Evolutionary conservation across 805 yeast species (phyloP).

Genomic region (Vanderwaltozyma verrucispora): DNA sequence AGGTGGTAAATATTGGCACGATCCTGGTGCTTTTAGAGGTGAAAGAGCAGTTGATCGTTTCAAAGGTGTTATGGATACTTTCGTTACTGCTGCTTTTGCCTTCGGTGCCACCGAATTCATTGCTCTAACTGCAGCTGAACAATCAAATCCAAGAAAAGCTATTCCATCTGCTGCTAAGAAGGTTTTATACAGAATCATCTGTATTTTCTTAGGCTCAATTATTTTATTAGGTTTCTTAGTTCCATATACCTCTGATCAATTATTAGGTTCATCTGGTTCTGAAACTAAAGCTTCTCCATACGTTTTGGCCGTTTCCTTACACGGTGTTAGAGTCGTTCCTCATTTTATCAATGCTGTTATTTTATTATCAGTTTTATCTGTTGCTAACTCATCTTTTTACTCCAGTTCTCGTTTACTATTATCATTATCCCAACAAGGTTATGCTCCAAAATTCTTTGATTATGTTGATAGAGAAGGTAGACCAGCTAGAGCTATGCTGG

Average conservation of each 20-base stretch:
- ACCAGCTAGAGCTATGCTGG: slow-evolving; percentile 44
- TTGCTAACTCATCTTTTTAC: slow-evolving; percentile 49
- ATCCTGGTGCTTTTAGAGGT: slow-evolving; percentile 54
- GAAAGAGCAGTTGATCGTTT: slow-evolving; percentile 32
- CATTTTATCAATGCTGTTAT: slow-evolving; percentile 58
- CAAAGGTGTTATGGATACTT: slow-evolving; percentile 55
- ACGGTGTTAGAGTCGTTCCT: slow-evolving; percentile 47
- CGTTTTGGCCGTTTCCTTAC: slow-evolving; percentile 53
- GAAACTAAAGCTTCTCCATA: slow-evolving; percentile 63
- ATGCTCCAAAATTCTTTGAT: slow-evolving; percentile 45
- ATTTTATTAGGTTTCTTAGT: slow-evolving; percentile 48
- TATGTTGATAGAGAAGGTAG: slow-evolving; percentile 58
- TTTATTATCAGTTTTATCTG: slow-evolving; percentile 48
- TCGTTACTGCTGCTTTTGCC: slow-evolving; percentile 59
- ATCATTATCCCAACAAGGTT: slow-evolving; percentile 49
- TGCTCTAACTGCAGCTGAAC: slow-evolving; percentile 64
- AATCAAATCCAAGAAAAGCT: slow-evolving; percentile 48
- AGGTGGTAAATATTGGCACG: slow-evolving; percentile 49
- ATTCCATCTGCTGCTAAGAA: slow-evolving; percentile 62
- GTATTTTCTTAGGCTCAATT: slow-evolving; percentile 46
- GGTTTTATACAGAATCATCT: slow-evolving; percentile 55
- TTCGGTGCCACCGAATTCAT: slow-evolving; percentile 58
- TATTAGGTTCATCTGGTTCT: slow-evolving; percentile 37
- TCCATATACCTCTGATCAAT: slow-evolving; percentile 44
- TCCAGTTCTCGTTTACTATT: slow-evolving; percentile 40